Conservation (phyloP, 2,329 filamentous ascomycete species). For the Fusarium brevicatenulatum region DNA sequence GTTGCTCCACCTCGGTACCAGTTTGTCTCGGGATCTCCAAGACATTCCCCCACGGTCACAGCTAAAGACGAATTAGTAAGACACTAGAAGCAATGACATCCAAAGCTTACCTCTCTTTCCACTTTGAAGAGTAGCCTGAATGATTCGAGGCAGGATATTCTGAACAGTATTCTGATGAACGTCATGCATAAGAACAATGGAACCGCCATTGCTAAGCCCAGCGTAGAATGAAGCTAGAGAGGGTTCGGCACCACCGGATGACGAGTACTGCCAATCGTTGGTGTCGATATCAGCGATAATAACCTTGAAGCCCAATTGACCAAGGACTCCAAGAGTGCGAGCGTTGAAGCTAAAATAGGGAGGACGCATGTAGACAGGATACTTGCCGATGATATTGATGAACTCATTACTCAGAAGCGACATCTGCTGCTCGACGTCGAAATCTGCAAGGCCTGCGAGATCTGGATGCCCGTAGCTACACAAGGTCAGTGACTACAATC, state of each 20-base stretch:
- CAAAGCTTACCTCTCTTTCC: constrained; percentile 22
- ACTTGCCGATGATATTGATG: constrained; percentile 14
- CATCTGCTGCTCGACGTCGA: constrained; percentile 22
- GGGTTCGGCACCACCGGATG: constrained; percentile 1
- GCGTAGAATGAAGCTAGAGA: background rate
- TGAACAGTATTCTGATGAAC: constrained; percentile 17
- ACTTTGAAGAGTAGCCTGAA: constrained; percentile 1
- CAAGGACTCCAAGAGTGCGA: constrained; percentile 1
- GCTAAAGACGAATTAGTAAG: accelerated
- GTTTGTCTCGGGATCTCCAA: constrained; percentile 21
- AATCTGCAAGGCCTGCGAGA: constrained; percentile 1
- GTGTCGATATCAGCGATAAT: constrained; percentile 30
- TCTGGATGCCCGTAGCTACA: constrained; percentile 9
- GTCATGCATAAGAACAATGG: constrained; percentile 24
- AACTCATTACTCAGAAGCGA: background rate
- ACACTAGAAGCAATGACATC: too few relatives aligned
- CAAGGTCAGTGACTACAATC: accelerated
- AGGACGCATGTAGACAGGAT: constrained; percentile 20
- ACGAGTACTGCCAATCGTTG: constrained; percentile 15
- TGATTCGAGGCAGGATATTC: constrained; percentile 12
- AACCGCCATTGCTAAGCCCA: constrained; percentile 5
- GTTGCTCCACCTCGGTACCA: constrained; percentile 6
- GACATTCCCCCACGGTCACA: constrained; percentile 21
- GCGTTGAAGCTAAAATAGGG: constrained; percentile 24
- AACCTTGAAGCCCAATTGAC: constrained; percentile 16